phyloP scores from a whole-genome alignment of 345 rosid genomes.

The Hibiscus syriacus region DNA sequence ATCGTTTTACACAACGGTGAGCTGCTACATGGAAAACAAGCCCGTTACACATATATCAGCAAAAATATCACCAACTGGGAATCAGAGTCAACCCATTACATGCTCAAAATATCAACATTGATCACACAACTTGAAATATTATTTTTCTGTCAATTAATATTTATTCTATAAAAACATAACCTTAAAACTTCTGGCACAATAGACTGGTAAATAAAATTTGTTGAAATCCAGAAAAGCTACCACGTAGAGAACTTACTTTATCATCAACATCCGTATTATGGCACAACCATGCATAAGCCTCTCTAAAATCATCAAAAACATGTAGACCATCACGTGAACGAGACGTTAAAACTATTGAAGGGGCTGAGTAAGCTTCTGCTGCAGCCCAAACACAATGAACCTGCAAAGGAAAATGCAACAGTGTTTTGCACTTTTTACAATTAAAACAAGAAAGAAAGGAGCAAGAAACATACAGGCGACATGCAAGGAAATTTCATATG shows the following conservation, averaged over 20 bases:
- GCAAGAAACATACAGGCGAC: neutral
- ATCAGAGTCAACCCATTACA: neutral
- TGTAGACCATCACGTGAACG: slow-evolving; percentile 70
- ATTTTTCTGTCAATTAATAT: neutral
- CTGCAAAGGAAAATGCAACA: slow-evolving; percentile 31
- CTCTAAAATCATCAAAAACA: slow-evolving; percentile 99
- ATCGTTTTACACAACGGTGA: neutral
- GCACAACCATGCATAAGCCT: slow-evolving; percentile 91
- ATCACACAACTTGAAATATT: neutral
- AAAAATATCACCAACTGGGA: neutral
- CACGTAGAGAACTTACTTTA: slow-evolving; percentile 46
- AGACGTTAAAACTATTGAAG: slow-evolving; percentile 91
- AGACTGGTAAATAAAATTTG: neutral
- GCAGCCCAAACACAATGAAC: slow-evolving; percentile 99
- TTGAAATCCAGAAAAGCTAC: neutral
- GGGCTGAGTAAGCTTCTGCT: slow-evolving; percentile 99
- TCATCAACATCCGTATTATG: slow-evolving; percentile 99
- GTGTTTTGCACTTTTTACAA: neutral
- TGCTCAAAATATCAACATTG: slow-evolving; percentile 1
- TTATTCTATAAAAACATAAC: neutral
- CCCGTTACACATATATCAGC: neutral
- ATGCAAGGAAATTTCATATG: neutral
- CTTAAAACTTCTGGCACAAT: neutral
- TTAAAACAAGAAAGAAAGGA: neutral
- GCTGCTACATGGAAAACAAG: neutral